Base-by-base conservation (phyloP, 345 rosid genomes). In the Fremontodendron californicum region DNA sequence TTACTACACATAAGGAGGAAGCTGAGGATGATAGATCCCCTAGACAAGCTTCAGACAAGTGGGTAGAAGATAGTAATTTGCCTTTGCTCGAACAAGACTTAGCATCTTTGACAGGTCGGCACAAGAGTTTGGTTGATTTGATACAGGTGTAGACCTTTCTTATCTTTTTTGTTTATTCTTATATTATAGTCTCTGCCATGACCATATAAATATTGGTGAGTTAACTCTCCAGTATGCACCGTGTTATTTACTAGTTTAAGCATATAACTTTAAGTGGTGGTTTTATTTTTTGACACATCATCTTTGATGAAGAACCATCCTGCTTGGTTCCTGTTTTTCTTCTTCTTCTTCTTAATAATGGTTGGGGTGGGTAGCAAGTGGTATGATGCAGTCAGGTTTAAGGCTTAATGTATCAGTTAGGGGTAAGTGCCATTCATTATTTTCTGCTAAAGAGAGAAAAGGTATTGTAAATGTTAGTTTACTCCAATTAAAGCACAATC, bases 101-200 rank as follows among this genome's bases (percentile, higher is more conserved):
- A 60, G 78, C 76, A 85, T 82, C 88, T 60, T 83, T 87, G 70
- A 73, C 84, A 21, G 91, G 86, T 61, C 88, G 89, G 16, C 97
- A 88, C 85, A 95, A 93, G 84, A 93, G 94, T 87, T 84, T 95
- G 61, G 97, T 94, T 75, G 97, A 91, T 86, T 82, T 93, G 58
- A 90, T 95, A 83, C 98, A 95, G 94, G 99, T 95, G 87, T 39
- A 70, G 33, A 4, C 27, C 54, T 40, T 21, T 52, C 27, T 46
- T 60, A 2, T 55, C 21, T 76, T 16, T 64, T 42, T 66, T 48
- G 13, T 49, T 42, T 19, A 19, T 58, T 43, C 5, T 75, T 40
- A 0, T 5, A 13, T 23, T 48, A 48, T 31, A 70, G 43, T 29
- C 9, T 48, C 42, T 2, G 0, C 40, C 23, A 27, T 69, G n/a